Evolutionary conservation across 768 basidiomycete species (phyloP).

Genomic region (Amanita phalloides): DNA sequence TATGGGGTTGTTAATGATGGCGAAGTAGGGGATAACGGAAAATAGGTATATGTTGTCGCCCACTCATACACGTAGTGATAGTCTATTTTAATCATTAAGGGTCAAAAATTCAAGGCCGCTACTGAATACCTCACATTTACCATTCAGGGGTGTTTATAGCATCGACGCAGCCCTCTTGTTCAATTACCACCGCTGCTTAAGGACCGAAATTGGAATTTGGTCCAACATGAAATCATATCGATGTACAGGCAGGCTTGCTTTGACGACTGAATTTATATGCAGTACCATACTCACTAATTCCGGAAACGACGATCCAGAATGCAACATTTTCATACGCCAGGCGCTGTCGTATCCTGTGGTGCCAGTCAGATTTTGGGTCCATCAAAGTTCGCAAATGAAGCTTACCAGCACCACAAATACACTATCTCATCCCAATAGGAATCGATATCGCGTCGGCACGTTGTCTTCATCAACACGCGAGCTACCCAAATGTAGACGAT

Average conservation of each 20-base stretch:
- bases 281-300: conserved; percentile 26
- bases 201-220: conserved; percentile 27
- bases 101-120: too few relatives aligned
- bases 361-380: not conserved
- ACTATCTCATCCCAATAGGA: conserved; percentile 22
- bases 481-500: conserved; percentile 19
- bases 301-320: conserved; percentile 31
- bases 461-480: conserved; percentile 24
- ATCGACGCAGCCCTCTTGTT: conserved; percentile 42
- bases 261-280: too few relatives aligned
- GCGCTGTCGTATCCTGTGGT: conserved; percentile 35
- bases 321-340: conserved; percentile 24
- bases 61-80: conserved; percentile 29
- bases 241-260: conserved; percentile 36
- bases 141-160: conserved; percentile 49
- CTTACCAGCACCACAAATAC: conserved; percentile 19
- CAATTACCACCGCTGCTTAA: conserved; percentile 38
- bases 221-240: conserved; percentile 39
- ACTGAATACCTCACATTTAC: conserved; percentile 26
- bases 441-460: conserved; percentile 23
- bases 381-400: not conserved
- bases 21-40: conserved; percentile 17
- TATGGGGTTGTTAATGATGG: not conserved
- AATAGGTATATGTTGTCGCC: conserved; percentile 41
- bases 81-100: conserved; percentile 18